Evolutionary conservation across 2,329 filamentous ascomycete species (phyloP), one percentile per base, ranked within the genome.

Genomic region (Ascochyta koolunga): DNA sequence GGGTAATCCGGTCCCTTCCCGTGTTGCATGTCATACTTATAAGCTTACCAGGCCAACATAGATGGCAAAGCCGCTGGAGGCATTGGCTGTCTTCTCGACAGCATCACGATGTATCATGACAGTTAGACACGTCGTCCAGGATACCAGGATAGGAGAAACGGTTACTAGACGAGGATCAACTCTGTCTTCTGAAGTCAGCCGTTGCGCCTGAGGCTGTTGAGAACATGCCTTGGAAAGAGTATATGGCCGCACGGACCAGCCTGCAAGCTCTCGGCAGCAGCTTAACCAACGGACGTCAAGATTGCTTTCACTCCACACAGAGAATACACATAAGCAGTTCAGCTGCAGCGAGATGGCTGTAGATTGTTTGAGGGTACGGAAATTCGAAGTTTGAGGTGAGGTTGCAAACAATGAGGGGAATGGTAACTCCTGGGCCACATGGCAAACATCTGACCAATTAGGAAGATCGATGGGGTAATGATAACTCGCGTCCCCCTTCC

Each of bases 381-480:
- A 27, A n/a, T n/a, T 31, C 10, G 41, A 47, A 27, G 42, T 24
- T 24, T 45, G 31, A 46, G 32, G 43, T 51, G 47, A 56, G 42
- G 42, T 50, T 32, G 45, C 29, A 24, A 33, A 39, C 13, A 35
- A 41, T 56, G 50, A 50, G 47, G 53, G 53, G 53, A 46, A 50
- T 25, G 45, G 33, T 24, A 51, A 49, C 42, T 49, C 46, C 16
- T 54, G 51, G 45, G 46, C 45, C 51, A 54, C 51, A 54, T 50
- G 51, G 51, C 45, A 50, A 37, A 18, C 46, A 46, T 8, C 24
- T 38, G 42, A 8, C 53, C 53, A 56, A 56, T 56, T 25, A 51
- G 32, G 13, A 50, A 27, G 36, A 51, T 37, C 37, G 41, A 56
- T 56, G 53, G 53, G 53, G 53, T 56, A 56, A 56, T 56, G 37